Evolutionary conservation across 2,329 filamentous ascomycete species (phyloP).

Genomic region (Monilinia aucupariae): DNA sequence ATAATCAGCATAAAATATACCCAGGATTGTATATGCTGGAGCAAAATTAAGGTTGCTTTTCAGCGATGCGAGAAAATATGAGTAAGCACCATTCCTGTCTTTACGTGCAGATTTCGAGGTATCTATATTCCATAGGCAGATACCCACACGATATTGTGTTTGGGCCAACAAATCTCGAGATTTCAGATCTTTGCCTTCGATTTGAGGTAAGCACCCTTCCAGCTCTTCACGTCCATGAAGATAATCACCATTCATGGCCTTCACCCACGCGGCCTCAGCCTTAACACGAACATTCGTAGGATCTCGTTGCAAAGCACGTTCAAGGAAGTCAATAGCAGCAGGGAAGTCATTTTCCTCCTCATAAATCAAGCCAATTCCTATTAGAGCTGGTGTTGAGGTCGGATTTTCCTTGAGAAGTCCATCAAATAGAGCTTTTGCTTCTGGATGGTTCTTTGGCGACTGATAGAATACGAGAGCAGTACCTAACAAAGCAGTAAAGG

Average conservation of each 20-base stretch:
- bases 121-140: slow-evolving; percentile 82
- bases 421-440: slow-evolving; percentile 83
- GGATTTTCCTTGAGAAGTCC: slow-evolving; percentile 70
- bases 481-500: slow-evolving; percentile 70
- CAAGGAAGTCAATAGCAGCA: slow-evolving; percentile 74
- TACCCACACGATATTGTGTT: slow-evolving; percentile 79
- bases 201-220: slow-evolving; percentile 59
- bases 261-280: slow-evolving; percentile 88
- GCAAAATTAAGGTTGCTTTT: slow-evolving; percentile 85
- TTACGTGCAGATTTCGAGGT: slow-evolving; percentile 68
- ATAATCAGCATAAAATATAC: slow-evolving; percentile 88
- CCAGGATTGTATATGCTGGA: slow-evolving; percentile 84
- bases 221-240: slow-evolving; percentile 62
- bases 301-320: slow-evolving; percentile 69
- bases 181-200: slow-evolving; percentile 56
- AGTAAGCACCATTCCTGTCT: slow-evolving; percentile 75
- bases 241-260: slow-evolving; percentile 75
- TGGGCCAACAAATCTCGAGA: slow-evolving; percentile 72
- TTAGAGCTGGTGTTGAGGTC: slow-evolving; percentile 71
- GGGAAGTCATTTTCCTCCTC: slow-evolving; percentile 89
- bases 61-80: slow-evolving; percentile 74
- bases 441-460: slow-evolving; percentile 79
- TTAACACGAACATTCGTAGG: slow-evolving; percentile 69
- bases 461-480: slow-evolving; percentile 90
- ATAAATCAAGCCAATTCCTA: slow-evolving; percentile 85